Evolutionary conservation across 2,329 filamentous ascomycete genomes (phyloP), one percentile per base, ranked within the genome.

Genomic region (Ramularia endophylla): DNA sequence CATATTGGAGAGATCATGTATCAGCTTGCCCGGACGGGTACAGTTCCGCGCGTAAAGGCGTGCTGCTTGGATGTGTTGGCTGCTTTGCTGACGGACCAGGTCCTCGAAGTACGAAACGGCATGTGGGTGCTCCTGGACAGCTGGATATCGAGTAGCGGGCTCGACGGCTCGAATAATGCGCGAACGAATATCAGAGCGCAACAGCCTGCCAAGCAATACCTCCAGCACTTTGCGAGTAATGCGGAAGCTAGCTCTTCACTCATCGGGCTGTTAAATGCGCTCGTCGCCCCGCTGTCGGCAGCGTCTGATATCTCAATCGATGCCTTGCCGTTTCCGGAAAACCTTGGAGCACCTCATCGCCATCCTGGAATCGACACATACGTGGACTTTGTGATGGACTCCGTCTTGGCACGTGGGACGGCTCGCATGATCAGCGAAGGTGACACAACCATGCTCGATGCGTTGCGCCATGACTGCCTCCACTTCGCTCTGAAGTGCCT

Each of bases 281-380:
- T 98, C 12, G 70, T 90, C 16, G 70, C 75, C 5, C 87, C 89
- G 0, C 73, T 80, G 9, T 65, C 70, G 1, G 77, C 76, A 30
- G 73, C 78, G 35, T 72, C 71, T 28, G 73, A 75, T 0, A 69
- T 89, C 7, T 82, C 83, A 49, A 43, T 53, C 8, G 85, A 97
- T 58, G 73, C 72, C 1, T 69, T 98, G 3, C 83, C 90, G 0
- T 98, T 95, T 57, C 87, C 90, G 0, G 89, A 95, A 62, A 81
- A 77, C 29, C 72, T 98, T 7, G 89, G 90, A 4, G 79, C 81
- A 12, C 75, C 80, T 8, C 85, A 83, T 54, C 81, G 92, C 39
- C 81, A 81, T 66, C 80, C 88, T 11, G 92, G 94, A 2, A 87
- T 98, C 46, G 89, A 95, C 46, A 80, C 85, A 2, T 98, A 95